Base-by-base conservation (phyloP, 805 yeast species). In the Jamesozyma piceae region DNA sequence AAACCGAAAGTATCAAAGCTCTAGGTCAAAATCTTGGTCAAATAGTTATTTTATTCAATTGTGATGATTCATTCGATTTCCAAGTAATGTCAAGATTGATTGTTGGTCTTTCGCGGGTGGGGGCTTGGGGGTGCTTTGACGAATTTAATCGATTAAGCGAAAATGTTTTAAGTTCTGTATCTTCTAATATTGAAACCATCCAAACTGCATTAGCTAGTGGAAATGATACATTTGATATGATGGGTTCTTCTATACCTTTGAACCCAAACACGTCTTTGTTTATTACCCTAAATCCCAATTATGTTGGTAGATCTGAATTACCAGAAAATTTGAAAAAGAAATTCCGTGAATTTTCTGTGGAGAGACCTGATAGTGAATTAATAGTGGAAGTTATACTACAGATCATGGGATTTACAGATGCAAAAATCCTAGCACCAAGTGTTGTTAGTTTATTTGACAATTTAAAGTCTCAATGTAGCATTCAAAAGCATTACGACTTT, bases 111-210 rank as follows among this genome's bases (percentile, higher is more conserved):
- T 80, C 89, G 46, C 78, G 78, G 46, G 75, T 87, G 5, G 95
- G 95, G 1, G 81, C 88, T 1, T 90, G 95, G 95, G 95, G 89
- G 4, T 90, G 97, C 61, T 90, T 90, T 64, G 97, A 90, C 60
- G 97, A 90, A 59, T 89, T 90, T 55, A 90, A 90, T 55, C 69
- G 97, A 47, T 69, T 90, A 26, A 80, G 78, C 32, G 75, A 74
- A 44, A 71, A 70, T 13, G 81, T 80, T 45, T 65, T 90, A 38
- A 86, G 95, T 62, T 89, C 96, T 0, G 82, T 87, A 0, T 81
- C 97, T 0, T 76, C 90, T 0, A 86, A 81, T 52, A 72, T 90
- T 21, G 94, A 82, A 49, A 66, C 61, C 22, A 83, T 88, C 31
- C 90, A 86, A 53, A 50, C 55, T 5, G 81, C 81, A 0, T 54